Evolutionary conservation across 2,329 filamentous ascomycete species (phyloP), one percentile per base, ranked within the genome.

Genomic region (Cladobotryum protrusum): DNA sequence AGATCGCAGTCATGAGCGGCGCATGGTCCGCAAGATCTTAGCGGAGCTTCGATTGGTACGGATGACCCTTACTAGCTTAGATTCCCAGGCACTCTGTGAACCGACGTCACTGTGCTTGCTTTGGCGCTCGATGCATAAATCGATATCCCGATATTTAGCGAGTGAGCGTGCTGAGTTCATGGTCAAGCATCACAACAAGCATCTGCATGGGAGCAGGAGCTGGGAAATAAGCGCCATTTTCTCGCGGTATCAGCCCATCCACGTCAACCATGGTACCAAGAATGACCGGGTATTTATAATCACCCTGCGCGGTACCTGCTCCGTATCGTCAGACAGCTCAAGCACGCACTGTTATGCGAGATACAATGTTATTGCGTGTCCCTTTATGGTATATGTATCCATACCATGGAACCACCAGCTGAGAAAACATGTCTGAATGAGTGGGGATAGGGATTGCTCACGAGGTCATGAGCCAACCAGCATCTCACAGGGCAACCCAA

Each of bases 221-320:
- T 43, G 40, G 32, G 39, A 41, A 43, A 41, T 34, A 43, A 43
- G 47, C 47, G 41, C 47, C 40, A 48, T 41, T 48, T 37, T 48
- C 34, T 34, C 40, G 43, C 47, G 37, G 35, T 40, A 48, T 48
- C 24, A 29, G 24, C 24, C 24, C 24, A 29, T 29, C 24, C 24
- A 29, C 24, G 24, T 29, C 24, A 29, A 29, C 24, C 24, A 29
- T 29, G 24, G 24, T 29, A 2, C 24, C 24, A 29, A 29, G 24
- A 29, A 29, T 29, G 24, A 8, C 24, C 24, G 11, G 6, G 6
- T 29, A 5, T 8, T 29, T 29, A 6, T 8, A 29, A 29, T 29
- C 24, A 29, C 24, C 24, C 24, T 5, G 24, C 7, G 6, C 24
- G 24, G 11, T 29, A 9, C 24, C 11, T 29, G 24, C 24, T 29